Evolutionary conservation across 768 basidiomycete genomes (phyloP).

Genomic region (Kwoniella sp.): DNA sequence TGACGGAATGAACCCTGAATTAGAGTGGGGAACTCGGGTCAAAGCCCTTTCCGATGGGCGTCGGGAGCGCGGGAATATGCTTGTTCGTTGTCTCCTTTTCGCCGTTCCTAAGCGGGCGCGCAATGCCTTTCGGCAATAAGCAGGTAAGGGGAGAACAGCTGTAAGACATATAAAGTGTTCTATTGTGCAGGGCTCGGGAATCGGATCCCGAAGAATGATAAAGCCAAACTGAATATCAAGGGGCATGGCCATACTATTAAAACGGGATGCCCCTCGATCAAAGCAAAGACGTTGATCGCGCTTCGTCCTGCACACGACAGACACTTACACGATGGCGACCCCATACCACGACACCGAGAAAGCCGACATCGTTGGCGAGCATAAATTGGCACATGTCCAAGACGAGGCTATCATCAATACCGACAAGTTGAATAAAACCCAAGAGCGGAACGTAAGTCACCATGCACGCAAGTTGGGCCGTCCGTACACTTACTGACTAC

Average conservation of each 20-base stretch:
- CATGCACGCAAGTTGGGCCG: not conserved
- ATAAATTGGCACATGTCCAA: not conserved
- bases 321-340: slow-evolving; percentile 3
- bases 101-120: no score
- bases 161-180: no score
- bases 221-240: not conserved
- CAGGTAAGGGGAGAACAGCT: no score
- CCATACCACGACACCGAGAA: slow-evolving; percentile 13
- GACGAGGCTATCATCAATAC: slow-evolving; percentile 15
- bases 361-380: not conserved
- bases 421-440: slow-evolving; percentile 13
- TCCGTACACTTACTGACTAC: not conserved
- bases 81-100: no score
- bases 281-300: not conserved
- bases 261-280: not conserved
- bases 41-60: no score
- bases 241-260: not conserved
- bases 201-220: not conserved
- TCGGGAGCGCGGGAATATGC: no score
- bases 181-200: not conserved
- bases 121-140: not conserved
- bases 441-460: slow-evolving; percentile 18
- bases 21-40: no score
- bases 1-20: not conserved
- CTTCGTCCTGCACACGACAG: not conserved